These are phyloP conservation scores for Fomitopsis palustris DNA, from an alignment of 1,284 basidiomycete genomes.

Conservation along the genomic window DNA sequence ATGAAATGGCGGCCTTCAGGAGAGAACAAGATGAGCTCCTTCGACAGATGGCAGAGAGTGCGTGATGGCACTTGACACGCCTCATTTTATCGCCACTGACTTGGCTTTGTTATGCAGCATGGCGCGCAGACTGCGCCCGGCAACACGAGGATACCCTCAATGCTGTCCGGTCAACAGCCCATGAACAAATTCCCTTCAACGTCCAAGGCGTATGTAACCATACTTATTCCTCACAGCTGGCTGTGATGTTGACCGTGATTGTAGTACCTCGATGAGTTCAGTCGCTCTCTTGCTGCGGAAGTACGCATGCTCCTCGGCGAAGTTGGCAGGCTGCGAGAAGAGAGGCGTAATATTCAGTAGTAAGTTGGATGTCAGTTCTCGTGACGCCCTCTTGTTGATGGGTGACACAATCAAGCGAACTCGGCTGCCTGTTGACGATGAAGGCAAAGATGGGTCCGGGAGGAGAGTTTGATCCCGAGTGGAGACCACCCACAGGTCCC, in stretches of 20 bases:
- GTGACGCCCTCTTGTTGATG: background rate
- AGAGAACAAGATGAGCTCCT: slow-evolving; percentile 9
- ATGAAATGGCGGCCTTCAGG: slow-evolving; percentile 10
- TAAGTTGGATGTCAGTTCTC: slow-evolving; percentile 38
- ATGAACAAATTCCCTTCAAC: slow-evolving; percentile 73
- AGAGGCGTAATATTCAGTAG: slow-evolving; percentile 68
- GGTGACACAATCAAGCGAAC: slow-evolving; percentile 50
- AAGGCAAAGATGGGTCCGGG: slow-evolving; percentile 71
- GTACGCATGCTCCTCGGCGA: slow-evolving; percentile 74
- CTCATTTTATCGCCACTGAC: background rate
- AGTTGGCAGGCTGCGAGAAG: slow-evolving; percentile 73
- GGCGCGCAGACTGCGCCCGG: slow-evolving; percentile 56
- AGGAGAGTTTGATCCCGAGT: slow-evolving; percentile 72
- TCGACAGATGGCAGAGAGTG: slow-evolving; percentile 20
- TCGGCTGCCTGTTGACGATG: slow-evolving; percentile 62
- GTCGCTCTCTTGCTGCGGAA: slow-evolving; percentile 73
- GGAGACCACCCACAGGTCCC: slow-evolving; percentile 46
- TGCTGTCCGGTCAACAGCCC: slow-evolving; percentile 59
- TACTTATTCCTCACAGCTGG: background rate
- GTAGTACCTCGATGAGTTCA: slow-evolving; percentile 77
- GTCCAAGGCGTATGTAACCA: slow-evolving; percentile 58
- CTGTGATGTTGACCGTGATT: background rate
- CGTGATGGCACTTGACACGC: background rate
- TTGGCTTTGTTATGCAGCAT: slow-evolving; percentile 35
- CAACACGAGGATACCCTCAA: slow-evolving; percentile 63